A percentile compares a stretch with the other conserved stretches of the same genome.
These are phyloP conservation scores for Venturia effusa DNA, from an alignment of 2,329 filamentous ascomycete genomes.

Conservation along the genomic window DNA sequence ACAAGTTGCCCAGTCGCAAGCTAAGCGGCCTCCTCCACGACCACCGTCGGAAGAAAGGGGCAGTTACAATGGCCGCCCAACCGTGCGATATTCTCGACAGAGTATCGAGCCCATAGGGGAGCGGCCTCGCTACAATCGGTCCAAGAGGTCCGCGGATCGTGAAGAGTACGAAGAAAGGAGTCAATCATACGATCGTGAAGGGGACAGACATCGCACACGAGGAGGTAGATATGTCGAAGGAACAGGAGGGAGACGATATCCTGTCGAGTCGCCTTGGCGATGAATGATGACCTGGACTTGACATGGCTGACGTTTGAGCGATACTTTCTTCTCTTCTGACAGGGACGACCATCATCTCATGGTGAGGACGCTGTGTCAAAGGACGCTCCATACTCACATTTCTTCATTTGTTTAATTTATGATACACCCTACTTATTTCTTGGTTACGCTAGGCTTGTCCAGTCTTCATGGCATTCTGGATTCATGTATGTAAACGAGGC, in stretches of 20 bases:
- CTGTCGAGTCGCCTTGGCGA: conserved; percentile 10
- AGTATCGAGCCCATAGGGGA: conserved; percentile 7
- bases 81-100: conserved; percentile 6
- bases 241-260: conserved; percentile 14
- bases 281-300: background rate
- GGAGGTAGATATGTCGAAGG: conserved; percentile 35
- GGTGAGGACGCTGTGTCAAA: background rate
- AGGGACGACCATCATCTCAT: background rate
- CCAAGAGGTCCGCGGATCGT: background rate
- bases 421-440: conserved; percentile 1
- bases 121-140: background rate
- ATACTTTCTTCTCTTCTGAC: background rate
- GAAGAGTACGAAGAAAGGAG: background rate
- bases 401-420: background rate
- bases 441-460: background rate
- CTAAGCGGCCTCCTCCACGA: background rate
- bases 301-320: background rate
- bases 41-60: conserved; percentile 4
- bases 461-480: background rate
- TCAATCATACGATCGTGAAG: conserved; percentile 1
- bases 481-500: background rate
- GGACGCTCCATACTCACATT: background rate
- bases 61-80: conserved; percentile 9
- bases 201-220: conserved; percentile 32
- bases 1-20: conserved; percentile 29